Base-by-base conservation (phyloP, 2,329 filamentous ascomycete species). In the Westerdykella aurantiaca region DNA sequence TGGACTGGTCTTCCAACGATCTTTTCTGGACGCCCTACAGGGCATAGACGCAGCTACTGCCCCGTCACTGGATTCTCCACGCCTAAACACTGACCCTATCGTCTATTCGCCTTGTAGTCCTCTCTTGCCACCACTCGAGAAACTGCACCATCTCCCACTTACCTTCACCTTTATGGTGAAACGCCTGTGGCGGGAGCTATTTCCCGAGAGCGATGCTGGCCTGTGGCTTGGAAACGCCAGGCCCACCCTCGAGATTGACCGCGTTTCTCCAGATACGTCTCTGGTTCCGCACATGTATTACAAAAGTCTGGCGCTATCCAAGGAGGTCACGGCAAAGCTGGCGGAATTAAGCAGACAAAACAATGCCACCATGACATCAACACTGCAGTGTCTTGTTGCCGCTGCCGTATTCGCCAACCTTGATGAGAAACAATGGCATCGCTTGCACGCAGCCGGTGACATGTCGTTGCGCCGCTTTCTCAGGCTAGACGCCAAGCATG, bases 1-100 rank as follows among this genome's bases (percentile, higher is more conserved):
- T 0, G 71, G 69, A 0, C 63, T 72, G 22, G 60, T 69, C 0
- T 76, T 76, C 46, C 73, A 76, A 43, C 52, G 60, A 7, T 57
- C 63, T 0, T 71, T 77, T 31, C 60, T 69, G 4, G 49, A 53
- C 5, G 69, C 67, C 4, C 47, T 76, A 11, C 47, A 59, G 17
- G 38, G 48, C 1, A 9, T 29, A 29, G 25, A 45, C 44, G 33
- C 46, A 43, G 5, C 13, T 44, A 21, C 18, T 6, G 18, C 6
- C 18, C 18, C 18, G 6, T 21, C 14, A 47, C 44, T 9, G 11
- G 25, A 29, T 9, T 29, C 7, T 9, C 25, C 25, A 9, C 25
- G 25, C 10, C 14, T 43, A 57, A 31, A 35, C 1, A 12, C 35
- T 4, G 39, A 46, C 2, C 39, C 50, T 2, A 44, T 58, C 6